Evolutionary conservation across 306 rosid species (phyloP), one percentile per base, ranked within the genome.

Genomic region (Carpinus fangiana): DNA sequence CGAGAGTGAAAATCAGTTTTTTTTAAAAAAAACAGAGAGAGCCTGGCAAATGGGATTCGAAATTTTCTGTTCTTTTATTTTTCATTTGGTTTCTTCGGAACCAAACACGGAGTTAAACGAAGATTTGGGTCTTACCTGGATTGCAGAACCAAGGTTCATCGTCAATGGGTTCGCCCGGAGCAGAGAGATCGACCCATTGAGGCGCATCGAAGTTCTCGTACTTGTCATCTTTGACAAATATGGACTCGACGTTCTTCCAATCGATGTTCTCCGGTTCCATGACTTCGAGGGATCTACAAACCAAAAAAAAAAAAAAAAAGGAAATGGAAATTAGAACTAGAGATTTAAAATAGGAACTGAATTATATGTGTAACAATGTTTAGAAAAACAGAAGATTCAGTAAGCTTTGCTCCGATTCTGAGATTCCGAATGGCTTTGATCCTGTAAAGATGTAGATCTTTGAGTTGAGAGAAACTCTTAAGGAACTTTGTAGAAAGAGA

Each of bases 251-350:
- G 69, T n/a, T 82, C 28, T 84, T 73, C 91, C 90, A 89, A 68
- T 88, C 86, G n/a, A 90, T 82, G 69, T 76, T 86, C 55, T 82
- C 89, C 0, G 85, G 90, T 9, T 88, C 90, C 91, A 90, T 89
- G 57, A 54, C 70, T 36, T n/a, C 13, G 20, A 28, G 71, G 18
- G 72, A 60, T 26, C 87, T 83, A 60, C 2, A 31, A 31, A 31
- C 36, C 26, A 73, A 69, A 1, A 31, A 31, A 31, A 28, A 36
- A 73, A 69, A 56, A 73, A 2, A 60, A 67, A 34, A 20, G 3
- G 21, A 45, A 28, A 53, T n/a, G 34, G 65, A 2, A 48, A n/a
- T 64, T 16, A 76, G 80, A 71, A 57, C 10, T 14, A 11, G 53
- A 5, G 9, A 41, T 23, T 72, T 0, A 7, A 18, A 60, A 45